A percentile compares a stretch with the other conserved stretches of the same genome.
Evolutionary conservation across 768 basidiomycete genomes (phyloP).

Genomic region (Mycena olivaceomarginata): DNA sequence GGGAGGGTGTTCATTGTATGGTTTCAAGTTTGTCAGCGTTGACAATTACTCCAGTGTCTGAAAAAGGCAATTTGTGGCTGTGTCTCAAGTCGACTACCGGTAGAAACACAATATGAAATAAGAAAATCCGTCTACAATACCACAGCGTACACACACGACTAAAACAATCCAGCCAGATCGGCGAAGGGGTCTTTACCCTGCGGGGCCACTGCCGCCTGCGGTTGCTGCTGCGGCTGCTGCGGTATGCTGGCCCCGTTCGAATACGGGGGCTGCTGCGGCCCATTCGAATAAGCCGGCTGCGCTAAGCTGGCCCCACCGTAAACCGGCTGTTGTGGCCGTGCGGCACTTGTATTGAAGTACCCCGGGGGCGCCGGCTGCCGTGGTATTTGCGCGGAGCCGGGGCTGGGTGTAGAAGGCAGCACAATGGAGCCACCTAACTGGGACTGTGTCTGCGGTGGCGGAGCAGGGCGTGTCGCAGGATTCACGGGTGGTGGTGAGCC

Average conservation of each 20-base stretch:
- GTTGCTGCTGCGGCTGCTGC: slow-evolving; percentile 29
- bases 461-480: slow-evolving; percentile 50
- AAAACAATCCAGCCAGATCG: slow-evolving; percentile 88
- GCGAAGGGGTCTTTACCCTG: slow-evolving; percentile 90
- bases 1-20: too few relatives aligned
- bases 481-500: slow-evolving; percentile 48
- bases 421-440: slow-evolving; percentile 60
- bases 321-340: slow-evolving; percentile 41
- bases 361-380: slow-evolving; percentile 43
- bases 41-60: too few relatives aligned
- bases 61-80: background rate
- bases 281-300: slow-evolving; percentile 32
- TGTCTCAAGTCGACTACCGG: too few relatives aligned
- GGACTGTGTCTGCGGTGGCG: slow-evolving; percentile 46
- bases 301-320: slow-evolving; percentile 36
- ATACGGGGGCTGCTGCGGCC: slow-evolving; percentile 48
- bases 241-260: slow-evolving; percentile 38
- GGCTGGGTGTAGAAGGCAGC: slow-evolving; percentile 63
- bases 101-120: slow-evolving; percentile 23
- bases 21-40: too few relatives aligned
- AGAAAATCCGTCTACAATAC: slow-evolving; percentile 26
- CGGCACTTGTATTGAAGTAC: slow-evolving; percentile 37
- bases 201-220: slow-evolving; percentile 41
- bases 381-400: slow-evolving; percentile 14
- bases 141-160: slow-evolving; percentile 15